These are phyloP conservation scores for Uronychia binucleata DNA, from an alignment of 73 alveolate genomes.

Conservation along the genomic window DNA sequence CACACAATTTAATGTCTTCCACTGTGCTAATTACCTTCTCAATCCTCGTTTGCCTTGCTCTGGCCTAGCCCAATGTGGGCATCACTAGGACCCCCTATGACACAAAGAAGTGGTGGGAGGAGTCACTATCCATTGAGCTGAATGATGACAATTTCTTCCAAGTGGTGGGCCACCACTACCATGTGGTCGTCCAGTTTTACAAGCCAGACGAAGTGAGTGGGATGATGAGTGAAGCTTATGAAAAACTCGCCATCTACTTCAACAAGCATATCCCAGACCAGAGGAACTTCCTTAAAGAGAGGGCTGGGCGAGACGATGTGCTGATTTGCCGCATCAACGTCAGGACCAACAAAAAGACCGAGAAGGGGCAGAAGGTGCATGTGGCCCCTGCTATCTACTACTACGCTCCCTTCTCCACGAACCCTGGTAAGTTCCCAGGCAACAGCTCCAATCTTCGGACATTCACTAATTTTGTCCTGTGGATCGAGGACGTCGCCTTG, in stretches of 20 bases:
- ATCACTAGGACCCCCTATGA: too few species aligned
- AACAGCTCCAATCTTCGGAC: too few species aligned
- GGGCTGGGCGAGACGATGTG: background rate
- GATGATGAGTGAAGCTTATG: background rate
- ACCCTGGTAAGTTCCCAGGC: too few species aligned
- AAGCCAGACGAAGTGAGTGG: background rate
- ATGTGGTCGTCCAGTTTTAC: background rate
- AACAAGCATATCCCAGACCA: background rate
- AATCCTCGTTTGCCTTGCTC: too few species aligned
- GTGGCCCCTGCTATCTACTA: background rate
- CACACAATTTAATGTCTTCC: too few species aligned
- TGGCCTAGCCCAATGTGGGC: too few species aligned
- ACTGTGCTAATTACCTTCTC: too few species aligned
- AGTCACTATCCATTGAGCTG: background rate
- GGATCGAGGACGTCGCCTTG: too few species aligned
- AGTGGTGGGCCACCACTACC: background rate
- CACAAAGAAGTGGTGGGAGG: slow-evolving; percentile 3
- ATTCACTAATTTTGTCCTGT: too few species aligned
- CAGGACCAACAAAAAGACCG: background rate
- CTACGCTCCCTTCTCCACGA: too few species aligned
- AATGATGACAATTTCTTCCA: background rate
- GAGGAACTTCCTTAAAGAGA: background rate
- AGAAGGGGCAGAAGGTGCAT: background rate
- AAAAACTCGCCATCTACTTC: background rate
- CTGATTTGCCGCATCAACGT: background rate